Conservation (phyloP, 805 yeast species). For the Kluyveromyces wickerhamii region DNA sequence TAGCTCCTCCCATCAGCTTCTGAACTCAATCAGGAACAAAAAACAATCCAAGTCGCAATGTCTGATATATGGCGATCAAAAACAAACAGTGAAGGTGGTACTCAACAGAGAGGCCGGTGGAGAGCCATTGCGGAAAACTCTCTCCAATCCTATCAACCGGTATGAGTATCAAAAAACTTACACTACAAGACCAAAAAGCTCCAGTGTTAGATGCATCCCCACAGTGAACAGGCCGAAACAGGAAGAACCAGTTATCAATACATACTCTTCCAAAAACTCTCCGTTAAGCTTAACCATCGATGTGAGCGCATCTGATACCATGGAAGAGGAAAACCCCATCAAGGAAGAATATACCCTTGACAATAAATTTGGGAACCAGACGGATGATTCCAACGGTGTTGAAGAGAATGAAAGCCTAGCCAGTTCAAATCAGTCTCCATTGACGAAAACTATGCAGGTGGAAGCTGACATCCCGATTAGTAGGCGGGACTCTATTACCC, state of each 20-base stretch:
- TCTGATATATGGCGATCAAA: background rate
- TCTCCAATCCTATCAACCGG: conserved; percentile 15
- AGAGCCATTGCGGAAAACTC: conserved; percentile 3
- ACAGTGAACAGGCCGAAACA: no score
- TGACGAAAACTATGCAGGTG: conserved; percentile 7
- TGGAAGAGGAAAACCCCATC: conserved; percentile 10
- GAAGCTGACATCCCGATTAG: background rate
- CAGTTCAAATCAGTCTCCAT: conserved; percentile 15
- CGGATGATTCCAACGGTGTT: background rate
- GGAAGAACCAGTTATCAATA: no score
- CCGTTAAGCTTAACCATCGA: background rate
- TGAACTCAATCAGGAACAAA: background rate
- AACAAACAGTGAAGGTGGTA: background rate
- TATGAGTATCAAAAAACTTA: conserved; percentile 15
- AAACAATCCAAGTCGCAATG: conserved; percentile 2
- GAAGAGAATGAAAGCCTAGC: conserved; percentile 5
- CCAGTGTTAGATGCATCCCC: conserved; percentile 9
- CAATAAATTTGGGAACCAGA: conserved; percentile 10
- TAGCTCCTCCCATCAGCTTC: conserved; percentile 1
- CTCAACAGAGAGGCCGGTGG: background rate
- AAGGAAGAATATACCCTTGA: conserved; percentile 13
- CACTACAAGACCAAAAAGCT: conserved; percentile 12
- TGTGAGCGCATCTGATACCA: conserved; percentile 1
- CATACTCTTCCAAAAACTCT: background rate
- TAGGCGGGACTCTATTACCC: conserved; percentile 5